Evolutionary conservation across 768 basidiomycete genomes (phyloP), one percentile per base, ranked within the genome.

Genomic region (Tylopilus cervinicoccineus): DNA sequence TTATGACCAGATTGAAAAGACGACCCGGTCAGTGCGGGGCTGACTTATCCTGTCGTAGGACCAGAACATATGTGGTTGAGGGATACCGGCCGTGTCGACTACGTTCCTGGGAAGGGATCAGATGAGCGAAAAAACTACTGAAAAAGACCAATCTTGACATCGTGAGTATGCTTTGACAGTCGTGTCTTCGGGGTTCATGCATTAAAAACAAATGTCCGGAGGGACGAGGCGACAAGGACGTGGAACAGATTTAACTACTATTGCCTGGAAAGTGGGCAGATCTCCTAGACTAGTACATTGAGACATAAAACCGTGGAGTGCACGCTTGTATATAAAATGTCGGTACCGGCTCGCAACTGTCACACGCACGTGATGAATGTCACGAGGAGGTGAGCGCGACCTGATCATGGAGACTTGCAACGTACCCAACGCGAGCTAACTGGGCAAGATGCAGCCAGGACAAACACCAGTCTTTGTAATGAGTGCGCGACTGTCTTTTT

Each of bases 381-480:
- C 34, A 36, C 34, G 34, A 17, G 12, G 19, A 16, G n/a, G 13
- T 3, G 6, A 9, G 19, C 33, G 17, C 33, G 33, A 6, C 33
- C 20, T 11, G 13, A 31, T 31, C 29, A 13, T 14, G 33, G 5
- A 16, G 16, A n/a, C 12, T 11, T 36, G 34, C 34, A 36, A n/a
- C n/a, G n/a, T n/a, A n/a, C 20, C 34, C 11, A 20, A 36, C 34
- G 17, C 2, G 13, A 28, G 28, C 28, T 28, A 11, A 28, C 28
- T 31, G 13, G 37, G 26, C 29, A 59, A 50, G 34, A 64, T 64
- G 59, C 64, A 66, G 23, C 58, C 65, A 39, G 63, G 79, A 47
- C 86, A 87, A 61, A 84, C 88, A 11, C 89, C 88, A 11, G 79
- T 92, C 34, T 89, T 90, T 61, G 86, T 90, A 10, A 88, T 88